Evolutionary conservation across 2,329 filamentous ascomycete species (phyloP), one percentile per base, ranked within the genome.

Genomic region (Paecilomyces sp.): DNA sequence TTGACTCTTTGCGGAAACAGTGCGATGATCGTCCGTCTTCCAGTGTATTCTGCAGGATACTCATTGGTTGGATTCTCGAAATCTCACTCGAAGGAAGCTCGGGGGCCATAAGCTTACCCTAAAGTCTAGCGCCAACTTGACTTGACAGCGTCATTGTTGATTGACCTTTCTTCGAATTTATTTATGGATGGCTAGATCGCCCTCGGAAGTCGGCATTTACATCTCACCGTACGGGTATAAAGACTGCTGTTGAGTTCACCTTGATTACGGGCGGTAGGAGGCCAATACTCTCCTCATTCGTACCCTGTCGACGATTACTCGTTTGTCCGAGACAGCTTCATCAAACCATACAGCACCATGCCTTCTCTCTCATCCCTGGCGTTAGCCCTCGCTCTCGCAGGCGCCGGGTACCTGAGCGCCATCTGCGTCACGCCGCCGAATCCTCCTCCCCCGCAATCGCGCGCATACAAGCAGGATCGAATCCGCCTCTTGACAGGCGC

Each of bases 401-500:
- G 58, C 5, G 64, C 64, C 1, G 63, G 62, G 53, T 62, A 64
- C 33, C 54, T 67, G n/a, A 47, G 58, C 36, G 57, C 54, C 8
- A 59, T 63, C 15, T 66, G 68, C 58, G 54, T 58, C 8, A 71
- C 65, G 3, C 59, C 68, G 1, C 69, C 69, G 18, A 67, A 69
- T 54, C 58, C 61, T 9, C 36, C 63, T 6, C 58, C 60, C 2
- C 41, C 51, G 36, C 22, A 54, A 28, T 52, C 51, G 47, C 25
- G 52, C 24, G 58, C 55, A 12, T 62, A 64, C 41, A 54, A 30
- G 9, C 63, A 57, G 24, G 66, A 69, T 56, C 63, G 64, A 52
- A 58, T 68, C 41, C 58, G 61, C 12, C 59, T 65, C 50, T 13
- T 70, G 15, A 58, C 61, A 47, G 41, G 13, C 3, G 62, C 57